Evolutionary conservation across 768 basidiomycete species (phyloP), one percentile per base, ranked within the genome.

Genomic region (Suillus cothurnatus): DNA sequence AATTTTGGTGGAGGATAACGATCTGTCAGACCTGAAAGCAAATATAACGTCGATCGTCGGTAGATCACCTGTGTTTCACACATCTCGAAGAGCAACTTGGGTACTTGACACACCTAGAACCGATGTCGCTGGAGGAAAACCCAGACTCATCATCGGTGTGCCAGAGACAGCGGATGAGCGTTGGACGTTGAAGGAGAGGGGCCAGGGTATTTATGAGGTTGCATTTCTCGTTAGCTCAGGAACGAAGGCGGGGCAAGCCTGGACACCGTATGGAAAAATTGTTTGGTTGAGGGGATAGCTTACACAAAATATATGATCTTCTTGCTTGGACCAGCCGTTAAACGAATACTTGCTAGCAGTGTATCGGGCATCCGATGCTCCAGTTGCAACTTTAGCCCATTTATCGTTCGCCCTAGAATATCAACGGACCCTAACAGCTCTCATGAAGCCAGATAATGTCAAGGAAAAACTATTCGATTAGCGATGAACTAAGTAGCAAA

Each of bases 1-100:
- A 21, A 60, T 90, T 15, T 73, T 87, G 26, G 79, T 78, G 0
- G 62, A 74, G 3, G 49, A 61, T 0, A 66, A 68, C 19, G 73
- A 69, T 15, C 78, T 87, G 58, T 62, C 63, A 0, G 62, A 63
- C 0, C 63, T 81, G 3, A 71, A 75, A 15, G 72, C 74, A 31
- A 78, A 85, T 60, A 70, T 91, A 38, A 79, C 79, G 4, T 78
- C 83, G 0, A 82, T 89, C 50, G 43, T 87, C 12, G 88, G 85
- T 4, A 73, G 72, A 21, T 67, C 69, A 4, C 81, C 87, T 4
- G 19, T 70, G 66, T 31, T 72, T 3, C 70, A 71, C 11, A 70
- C 69, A 0, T 49, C 58, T 69, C 68, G 12, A 72, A 77, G 39
- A 67, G 74, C 28, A 12, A 69, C 67, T 19, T 88, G 88, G 88